A percentile compares a stretch with the other conserved stretches of the same genome.
Evolutionary conservation across 2,329 filamentous ascomycete genomes (phyloP).

Genomic region (Lecanicillium sp.): DNA sequence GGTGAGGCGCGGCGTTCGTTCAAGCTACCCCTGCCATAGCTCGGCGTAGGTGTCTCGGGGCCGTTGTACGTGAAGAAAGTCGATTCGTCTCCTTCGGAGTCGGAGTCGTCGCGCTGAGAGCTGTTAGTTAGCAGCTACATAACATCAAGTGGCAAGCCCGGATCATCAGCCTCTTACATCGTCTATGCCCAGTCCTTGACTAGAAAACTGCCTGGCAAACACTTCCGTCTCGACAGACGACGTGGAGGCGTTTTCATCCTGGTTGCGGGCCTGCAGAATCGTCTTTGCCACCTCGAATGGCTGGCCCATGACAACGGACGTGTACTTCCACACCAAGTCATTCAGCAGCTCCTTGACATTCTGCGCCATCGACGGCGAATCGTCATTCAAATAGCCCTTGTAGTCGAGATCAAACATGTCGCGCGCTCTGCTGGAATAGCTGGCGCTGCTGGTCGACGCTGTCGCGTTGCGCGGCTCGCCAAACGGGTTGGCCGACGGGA

Average conservation of each 20-base stretch:
- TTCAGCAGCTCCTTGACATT: constrained; percentile 72
- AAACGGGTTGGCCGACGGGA: constrained; percentile 36
- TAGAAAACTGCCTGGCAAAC: constrained; percentile 20
- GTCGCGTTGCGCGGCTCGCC: constrained; percentile 32
- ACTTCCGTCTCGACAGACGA: constrained; percentile 16
- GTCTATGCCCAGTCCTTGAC: constrained; percentile 24
- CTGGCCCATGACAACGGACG: constrained; percentile 79
- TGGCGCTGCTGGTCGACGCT: constrained; percentile 18
- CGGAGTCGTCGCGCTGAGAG: constrained; percentile 40
- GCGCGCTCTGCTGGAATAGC: constrained; percentile 59
- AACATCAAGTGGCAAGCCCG: background rate
- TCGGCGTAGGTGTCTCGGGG: constrained; percentile 45
- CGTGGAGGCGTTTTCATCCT: constrained; percentile 37
- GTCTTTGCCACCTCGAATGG: constrained; percentile 97
- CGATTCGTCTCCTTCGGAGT: constrained; percentile 68
- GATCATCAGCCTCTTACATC: constrained; percentile 19
- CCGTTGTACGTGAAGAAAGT: constrained; percentile 71
- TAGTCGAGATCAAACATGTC: constrained; percentile 91
- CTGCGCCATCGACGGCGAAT: constrained; percentile 65
- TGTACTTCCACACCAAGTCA: constrained; percentile 86
- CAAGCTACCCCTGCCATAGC: constrained; percentile 21
- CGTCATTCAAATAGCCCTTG: constrained; percentile 73
- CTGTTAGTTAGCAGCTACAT: background rate
- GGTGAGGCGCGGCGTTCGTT: constrained; percentile 24
- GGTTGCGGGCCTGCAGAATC: constrained; percentile 67